Percentiles rank a stretch among this genome's conserved stretches.
phyloP scores from a whole-genome alignment of 306 rosid species.

The Adenanthera pavonina region DNA sequence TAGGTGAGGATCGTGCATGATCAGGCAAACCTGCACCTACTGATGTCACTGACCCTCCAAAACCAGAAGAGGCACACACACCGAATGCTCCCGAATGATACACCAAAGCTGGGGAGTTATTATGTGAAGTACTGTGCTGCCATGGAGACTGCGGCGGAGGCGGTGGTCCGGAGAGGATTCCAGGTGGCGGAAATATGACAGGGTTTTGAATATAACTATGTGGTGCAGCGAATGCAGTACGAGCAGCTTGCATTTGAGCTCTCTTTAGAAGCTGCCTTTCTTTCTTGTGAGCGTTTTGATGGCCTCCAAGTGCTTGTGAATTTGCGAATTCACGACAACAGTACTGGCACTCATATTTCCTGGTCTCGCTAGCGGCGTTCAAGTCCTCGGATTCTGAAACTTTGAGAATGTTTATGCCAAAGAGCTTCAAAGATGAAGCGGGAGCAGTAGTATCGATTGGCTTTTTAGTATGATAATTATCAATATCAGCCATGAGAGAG shows the following conservation, averaged over 20 bases:
- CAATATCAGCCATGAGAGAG: slow-evolving; percentile 42
- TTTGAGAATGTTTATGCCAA: slow-evolving; percentile 59
- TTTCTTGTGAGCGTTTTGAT: slow-evolving; percentile 65
- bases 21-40: slow-evolving; percentile 19
- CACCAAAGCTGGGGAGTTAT: neutral
- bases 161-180: neutral
- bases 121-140: no score
- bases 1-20: slow-evolving; percentile 7
- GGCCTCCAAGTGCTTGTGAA: slow-evolving; percentile 72
- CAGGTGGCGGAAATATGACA: slow-evolving; percentile 11
- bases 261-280: slow-evolving; percentile 59
- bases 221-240: slow-evolving; percentile 37
- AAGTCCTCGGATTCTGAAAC: slow-evolving; percentile 30
- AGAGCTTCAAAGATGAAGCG: slow-evolving; percentile 50
- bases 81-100: slow-evolving; percentile 1
- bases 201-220: slow-evolving; percentile 37
- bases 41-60: neutral
- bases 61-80: neutral
- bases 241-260: slow-evolving; percentile 58
- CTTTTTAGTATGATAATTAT: slow-evolving; percentile 25
- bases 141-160: neutral
- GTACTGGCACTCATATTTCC: slow-evolving; percentile 60
- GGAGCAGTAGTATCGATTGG: neutral
- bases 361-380: neutral
- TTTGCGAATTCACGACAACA: slow-evolving; percentile 58